Evolutionary conservation across 352 stramenopile genomes (phyloP), one percentile per base, ranked within the genome.

Genomic region (Phytophthora sp.): DNA sequence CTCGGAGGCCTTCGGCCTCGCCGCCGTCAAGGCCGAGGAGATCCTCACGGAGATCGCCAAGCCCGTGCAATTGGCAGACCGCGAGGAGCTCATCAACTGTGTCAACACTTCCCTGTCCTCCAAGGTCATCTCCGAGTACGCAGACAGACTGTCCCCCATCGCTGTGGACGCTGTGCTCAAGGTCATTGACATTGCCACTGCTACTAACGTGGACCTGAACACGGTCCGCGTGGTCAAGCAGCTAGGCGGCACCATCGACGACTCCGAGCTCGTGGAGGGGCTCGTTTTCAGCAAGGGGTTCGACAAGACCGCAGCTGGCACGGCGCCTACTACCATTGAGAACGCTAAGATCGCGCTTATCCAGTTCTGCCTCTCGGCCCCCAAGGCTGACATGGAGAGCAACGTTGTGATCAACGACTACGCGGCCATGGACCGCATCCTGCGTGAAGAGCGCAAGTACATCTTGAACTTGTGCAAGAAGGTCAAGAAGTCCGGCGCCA

Each of bases 381-480:
- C 97, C 28, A 99, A 99, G 85, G 99, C 97, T 11, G 98, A 99
- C 79, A 99, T 99, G 92, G 97, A 99, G 77, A 99, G 99, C 84
- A 99, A 98, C 70, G 97, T 99, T n/a, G 97, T 99, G 30, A 98
- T 99, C 51, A 98, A 93, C 58, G 98, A 99, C 79, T 99, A 99
- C 80, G 96, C 96, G 28, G 95, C 96, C 39, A 99, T 99, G 98
- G 98, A 99, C 81, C 91, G 97, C 35, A 98, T 99, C 60, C 79
- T 99, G 26, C 90, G 97, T 35, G 97, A 99, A 59, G 97, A 99
- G 76, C 87, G 97, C 65, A 99, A 99, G 80, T 99, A 99, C 84
- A 98, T 99, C 53, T 75, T 99, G 21, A 92, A 97, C 62, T 64
- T 99, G 54, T 95, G 86, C 70, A 98, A 99, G 86, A 95, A 97